Conservation (phyloP, 192 early-diverging fungal genomes). For the Backusella liffmaniae region DNA sequence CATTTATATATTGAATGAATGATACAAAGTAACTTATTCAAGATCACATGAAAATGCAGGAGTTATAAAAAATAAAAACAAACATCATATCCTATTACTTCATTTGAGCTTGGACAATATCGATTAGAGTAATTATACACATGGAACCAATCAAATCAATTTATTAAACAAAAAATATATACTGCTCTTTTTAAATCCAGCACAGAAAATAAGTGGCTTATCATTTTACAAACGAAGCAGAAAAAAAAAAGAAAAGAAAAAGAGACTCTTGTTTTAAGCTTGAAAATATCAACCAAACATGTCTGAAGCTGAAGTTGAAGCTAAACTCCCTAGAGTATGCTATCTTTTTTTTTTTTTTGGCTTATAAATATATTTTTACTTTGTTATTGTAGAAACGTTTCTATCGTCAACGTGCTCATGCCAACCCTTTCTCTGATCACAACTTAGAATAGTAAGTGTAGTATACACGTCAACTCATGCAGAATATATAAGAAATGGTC, state of each 20-base stretch:
- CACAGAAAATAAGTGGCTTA: neutral
- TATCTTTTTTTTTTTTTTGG: neutral
- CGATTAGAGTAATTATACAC: neutral
- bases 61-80: slow-evolving; percentile 7
- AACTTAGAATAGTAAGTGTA: slow-evolving; percentile 79
- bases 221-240: neutral
- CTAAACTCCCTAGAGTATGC: slow-evolving; percentile 30
- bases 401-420: slow-evolving; percentile 89
- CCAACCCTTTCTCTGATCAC: slow-evolving; percentile 97
- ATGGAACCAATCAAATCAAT: neutral
- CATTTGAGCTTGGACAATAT: neutral
- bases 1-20: neutral
- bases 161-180: neutral
- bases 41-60: slow-evolving; percentile 7
- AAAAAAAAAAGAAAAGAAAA: neutral
- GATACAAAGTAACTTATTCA: neutral
- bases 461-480: neutral
- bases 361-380: neutral
- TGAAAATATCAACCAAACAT: neutral
- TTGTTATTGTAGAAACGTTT: slow-evolving; percentile 70
- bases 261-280: neutral
- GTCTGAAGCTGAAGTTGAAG: slow-evolving; percentile 22
- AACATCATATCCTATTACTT: neutral
- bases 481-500: neutral
- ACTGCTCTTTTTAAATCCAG: neutral